A percentile compares a stretch with the other conserved stretches of the same genome.
Evolutionary conservation across 1,139 yeast species (phyloP).

Genomic region (Pneumocystis oryctolagi): DNA sequence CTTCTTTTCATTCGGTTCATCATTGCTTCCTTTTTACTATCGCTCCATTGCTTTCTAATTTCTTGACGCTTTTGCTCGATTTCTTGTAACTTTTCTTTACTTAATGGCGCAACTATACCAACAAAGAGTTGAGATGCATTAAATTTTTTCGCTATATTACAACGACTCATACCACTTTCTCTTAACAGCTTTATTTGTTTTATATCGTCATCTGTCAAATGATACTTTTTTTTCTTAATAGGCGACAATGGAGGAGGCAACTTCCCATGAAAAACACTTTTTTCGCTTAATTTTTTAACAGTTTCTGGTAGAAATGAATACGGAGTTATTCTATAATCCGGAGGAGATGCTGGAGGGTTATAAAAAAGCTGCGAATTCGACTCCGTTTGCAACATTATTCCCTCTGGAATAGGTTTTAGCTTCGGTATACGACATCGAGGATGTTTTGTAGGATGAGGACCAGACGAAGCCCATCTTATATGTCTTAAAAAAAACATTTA

Average conservation of each 20-base stretch:
- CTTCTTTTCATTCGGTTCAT: constrained; percentile 6
- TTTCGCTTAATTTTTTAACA: constrained; percentile 1
- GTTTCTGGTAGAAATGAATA: constrained; percentile 6
- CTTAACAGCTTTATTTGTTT: constrained; percentile 3
- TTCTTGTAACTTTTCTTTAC: constrained; percentile 1
- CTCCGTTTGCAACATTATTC: constrained; percentile 5
- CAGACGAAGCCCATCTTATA: neutral
- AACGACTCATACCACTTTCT: constrained; percentile 2
- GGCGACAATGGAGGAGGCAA: constrained; percentile 5
- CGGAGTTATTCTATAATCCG: constrained; percentile 7
- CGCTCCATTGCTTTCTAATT: constrained; percentile 6
- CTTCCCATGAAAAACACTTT: neutral
- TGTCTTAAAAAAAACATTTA: neutral
- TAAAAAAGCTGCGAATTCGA: constrained; percentile 5
- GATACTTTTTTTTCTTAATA: constrained; percentile 1
- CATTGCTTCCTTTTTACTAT: constrained; percentile 5
- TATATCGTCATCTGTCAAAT: constrained; percentile 3
- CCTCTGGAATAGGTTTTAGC: constrained; percentile 5
- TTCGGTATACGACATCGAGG: constrained; percentile 7
- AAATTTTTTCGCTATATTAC: constrained; percentile 4
- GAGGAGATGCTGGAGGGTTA: constrained; percentile 11
- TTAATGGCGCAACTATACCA: constrained; percentile 7
- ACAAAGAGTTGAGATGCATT: constrained; percentile 6
- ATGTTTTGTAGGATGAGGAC: neutral
- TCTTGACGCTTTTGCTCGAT: constrained; percentile 1